Percentiles rank a stretch among this genome's conserved stretches.
Conservation (phyloP, 2,329 filamentous ascomycete genomes). For the Pyricularia sp. region DNA sequence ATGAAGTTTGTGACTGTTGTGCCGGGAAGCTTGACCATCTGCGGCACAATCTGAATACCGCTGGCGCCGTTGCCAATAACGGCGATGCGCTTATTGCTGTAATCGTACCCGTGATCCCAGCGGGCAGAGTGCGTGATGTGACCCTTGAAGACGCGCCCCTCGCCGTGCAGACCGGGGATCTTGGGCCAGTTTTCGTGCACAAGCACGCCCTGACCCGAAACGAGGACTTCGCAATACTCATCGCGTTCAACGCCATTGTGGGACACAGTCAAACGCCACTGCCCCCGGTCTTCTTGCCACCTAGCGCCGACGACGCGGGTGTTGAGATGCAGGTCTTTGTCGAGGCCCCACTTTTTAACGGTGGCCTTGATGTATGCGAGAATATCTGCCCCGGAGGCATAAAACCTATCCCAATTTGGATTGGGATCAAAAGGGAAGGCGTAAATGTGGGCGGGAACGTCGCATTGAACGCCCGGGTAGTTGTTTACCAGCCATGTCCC, state of each 20-base stretch:
- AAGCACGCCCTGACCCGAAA: not conserved
- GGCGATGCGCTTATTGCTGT: constrained; percentile 39
- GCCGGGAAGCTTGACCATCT: constrained; percentile 17
- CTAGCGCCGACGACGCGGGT: constrained; percentile 31
- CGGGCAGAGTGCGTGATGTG: constrained; percentile 41
- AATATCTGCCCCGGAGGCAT: constrained; percentile 45
- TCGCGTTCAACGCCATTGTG: not conserved
- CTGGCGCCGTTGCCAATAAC: constrained; percentile 49
- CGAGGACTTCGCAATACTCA: not conserved
- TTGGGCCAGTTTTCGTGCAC: constrained; percentile 42
- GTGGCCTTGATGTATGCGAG: constrained; percentile 36
- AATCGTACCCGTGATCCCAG: constrained; percentile 41
- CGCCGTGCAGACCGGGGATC: constrained; percentile 23
- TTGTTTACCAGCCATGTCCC: constrained; percentile 52
- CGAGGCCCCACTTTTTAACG: not conserved
- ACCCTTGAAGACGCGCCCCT: constrained; percentile 34
- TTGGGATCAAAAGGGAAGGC: constrained; percentile 54
- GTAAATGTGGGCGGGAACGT: constrained; percentile 51
- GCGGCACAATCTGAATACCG: constrained; percentile 41
- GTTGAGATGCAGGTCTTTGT: not conserved
- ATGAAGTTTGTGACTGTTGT: constrained; percentile 25
- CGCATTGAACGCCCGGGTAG: constrained; percentile 48
- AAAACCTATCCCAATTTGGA: constrained; percentile 49
- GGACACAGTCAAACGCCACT: constrained; percentile 21
- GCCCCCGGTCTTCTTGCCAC: constrained; percentile 33